These are phyloP conservation scores for Coriaria nepalensis DNA, from an alignment of 306 rosid genomes.

Conservation along the genomic window DNA sequence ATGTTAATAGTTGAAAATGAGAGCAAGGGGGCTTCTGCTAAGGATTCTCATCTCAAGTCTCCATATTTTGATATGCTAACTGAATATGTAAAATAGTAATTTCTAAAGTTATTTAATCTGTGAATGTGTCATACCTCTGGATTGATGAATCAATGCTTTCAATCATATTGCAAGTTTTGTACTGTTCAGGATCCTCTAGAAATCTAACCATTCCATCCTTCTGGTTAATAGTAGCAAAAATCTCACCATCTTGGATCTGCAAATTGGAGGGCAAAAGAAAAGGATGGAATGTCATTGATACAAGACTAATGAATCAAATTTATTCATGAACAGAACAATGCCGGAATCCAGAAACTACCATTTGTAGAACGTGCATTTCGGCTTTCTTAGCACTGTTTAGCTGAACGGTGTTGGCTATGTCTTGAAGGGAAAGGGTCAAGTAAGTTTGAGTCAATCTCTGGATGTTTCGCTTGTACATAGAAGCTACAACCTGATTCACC, in stretches of 20 bases:
- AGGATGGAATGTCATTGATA: constrained; percentile 4
- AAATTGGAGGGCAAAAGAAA: constrained; percentile 10
- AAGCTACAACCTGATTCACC: constrained; percentile 61
- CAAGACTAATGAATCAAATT: constrained; percentile 2
- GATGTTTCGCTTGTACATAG: constrained; percentile 69
- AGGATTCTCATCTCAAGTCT: no score
- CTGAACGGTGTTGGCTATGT: constrained; percentile 67
- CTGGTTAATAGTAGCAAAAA: constrained; percentile 65
- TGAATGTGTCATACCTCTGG: constrained; percentile 35
- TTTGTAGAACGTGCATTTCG: constrained; percentile 90
- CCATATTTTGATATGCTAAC: no score
- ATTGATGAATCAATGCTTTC: constrained; percentile 62
- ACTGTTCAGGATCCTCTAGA: constrained; percentile 81
- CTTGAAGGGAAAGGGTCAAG: constrained; percentile 82
- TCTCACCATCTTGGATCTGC: constrained; percentile 78
- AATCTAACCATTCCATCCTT: constrained; percentile 93
- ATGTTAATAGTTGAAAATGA: no score
- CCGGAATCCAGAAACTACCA: constrained; percentile 29
- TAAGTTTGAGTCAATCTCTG: constrained; percentile 84
- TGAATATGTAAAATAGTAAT: no score
- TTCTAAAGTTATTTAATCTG: no score
- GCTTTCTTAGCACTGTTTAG: constrained; percentile 63
- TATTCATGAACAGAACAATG: background rate
- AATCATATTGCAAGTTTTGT: constrained; percentile 65
- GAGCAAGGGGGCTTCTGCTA: no score